These are phyloP conservation scores for Mitragyna speciosa DNA, from an alignment of 257 asterid genomes.

Conservation along the genomic window DNA sequence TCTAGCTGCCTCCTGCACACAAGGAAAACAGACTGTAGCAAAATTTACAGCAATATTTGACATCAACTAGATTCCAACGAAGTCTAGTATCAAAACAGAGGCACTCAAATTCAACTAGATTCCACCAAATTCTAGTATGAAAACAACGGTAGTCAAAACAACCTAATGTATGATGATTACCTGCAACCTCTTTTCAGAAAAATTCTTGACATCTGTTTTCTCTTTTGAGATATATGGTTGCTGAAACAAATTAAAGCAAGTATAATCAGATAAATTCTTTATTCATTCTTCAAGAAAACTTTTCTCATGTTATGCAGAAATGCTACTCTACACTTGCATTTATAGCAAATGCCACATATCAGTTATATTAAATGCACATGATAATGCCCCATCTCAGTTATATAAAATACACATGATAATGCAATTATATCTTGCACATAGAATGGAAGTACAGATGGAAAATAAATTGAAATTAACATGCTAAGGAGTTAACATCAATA, in stretches of 20 bases:
- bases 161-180: conserved; percentile 28
- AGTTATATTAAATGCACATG: background rate
- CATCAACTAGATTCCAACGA: too few relatives aligned
- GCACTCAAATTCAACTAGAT: background rate
- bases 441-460: background rate
- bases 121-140: background rate
- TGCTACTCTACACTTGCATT: background rate
- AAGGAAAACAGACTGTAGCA: conserved; percentile 9
- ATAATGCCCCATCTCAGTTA: background rate
- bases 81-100: too few relatives aligned
- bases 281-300: background rate
- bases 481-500: background rate
- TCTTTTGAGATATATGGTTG: conserved; percentile 73
- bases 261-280: conserved; percentile 2
- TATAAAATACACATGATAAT: background rate
- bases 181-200: conserved; percentile 60
- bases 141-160: background rate
- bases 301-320: background rate
- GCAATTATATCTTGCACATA: background rate
- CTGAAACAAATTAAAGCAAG: conserved; percentile 40
- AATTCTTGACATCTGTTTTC: conserved; percentile 51
- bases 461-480: background rate
- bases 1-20: conserved; percentile 53
- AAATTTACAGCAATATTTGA: too few relatives aligned
- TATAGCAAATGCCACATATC: background rate